Percentiles rank a stretch among this genome's conserved stretches.
These are phyloP conservation scores for Margaritispora aquatica DNA, from an alignment of 495 filamentous ascomycete species.

Conservation along the genomic window DNA sequence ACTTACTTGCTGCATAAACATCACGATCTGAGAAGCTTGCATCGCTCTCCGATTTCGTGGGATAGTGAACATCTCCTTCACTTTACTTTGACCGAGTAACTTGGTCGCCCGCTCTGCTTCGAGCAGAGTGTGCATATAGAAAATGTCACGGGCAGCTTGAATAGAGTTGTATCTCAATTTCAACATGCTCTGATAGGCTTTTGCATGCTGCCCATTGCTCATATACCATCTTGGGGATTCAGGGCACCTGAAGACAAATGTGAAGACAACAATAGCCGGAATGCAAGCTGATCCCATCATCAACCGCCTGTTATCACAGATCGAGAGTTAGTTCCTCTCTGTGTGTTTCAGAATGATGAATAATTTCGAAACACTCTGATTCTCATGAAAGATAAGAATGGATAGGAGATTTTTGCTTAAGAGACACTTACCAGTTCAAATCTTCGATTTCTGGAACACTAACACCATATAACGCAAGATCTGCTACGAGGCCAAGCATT, in stretches of 20 bases:
- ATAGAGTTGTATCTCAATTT: constrained; percentile 57
- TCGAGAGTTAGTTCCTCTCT: too few species aligned
- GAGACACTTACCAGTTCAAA: background rate
- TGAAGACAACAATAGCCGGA: constrained; percentile 63
- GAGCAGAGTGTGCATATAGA: constrained; percentile 71
- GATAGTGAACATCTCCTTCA: constrained; percentile 65
- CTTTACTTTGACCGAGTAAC: constrained; percentile 52
- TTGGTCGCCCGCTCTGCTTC: constrained; percentile 56
- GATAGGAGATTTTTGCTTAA: background rate
- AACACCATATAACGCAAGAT: constrained; percentile 66
- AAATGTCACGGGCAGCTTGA: constrained; percentile 76
- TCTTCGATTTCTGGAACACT: background rate
- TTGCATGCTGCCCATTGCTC: constrained; percentile 55
- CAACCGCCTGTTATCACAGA: constrained; percentile 51
- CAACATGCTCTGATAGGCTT: constrained; percentile 62
- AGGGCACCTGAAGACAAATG: constrained; percentile 38
- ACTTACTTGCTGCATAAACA: constrained; percentile 77
- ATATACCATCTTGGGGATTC: constrained; percentile 57
- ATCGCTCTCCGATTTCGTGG: constrained; percentile 75
- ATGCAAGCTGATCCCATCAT: constrained; percentile 80
- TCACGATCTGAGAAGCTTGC: constrained; percentile 59
- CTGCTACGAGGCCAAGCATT: constrained; percentile 67
- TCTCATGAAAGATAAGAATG: too few species aligned
- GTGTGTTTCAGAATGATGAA: too few species aligned
- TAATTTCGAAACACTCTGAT: too few species aligned